A percentile compares a stretch with the other conserved stretches of the same genome.
phyloP scores from a whole-genome alignment of 179 eudicot genomes.

The Vitellaria paradoxa region DNA sequence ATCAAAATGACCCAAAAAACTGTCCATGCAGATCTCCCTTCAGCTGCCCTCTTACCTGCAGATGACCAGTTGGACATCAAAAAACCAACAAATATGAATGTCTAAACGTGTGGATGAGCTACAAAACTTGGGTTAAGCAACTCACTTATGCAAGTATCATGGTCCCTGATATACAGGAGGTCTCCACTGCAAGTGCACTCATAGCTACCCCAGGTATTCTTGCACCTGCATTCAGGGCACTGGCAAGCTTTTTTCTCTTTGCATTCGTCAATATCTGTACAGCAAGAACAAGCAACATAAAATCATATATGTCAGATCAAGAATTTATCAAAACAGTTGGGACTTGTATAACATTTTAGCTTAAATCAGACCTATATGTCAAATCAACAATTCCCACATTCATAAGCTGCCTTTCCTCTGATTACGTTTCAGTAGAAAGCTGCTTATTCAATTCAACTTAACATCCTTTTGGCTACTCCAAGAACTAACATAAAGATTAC shows the following conservation, averaged over 20 bases:
- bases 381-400: background rate
- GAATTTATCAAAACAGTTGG: background rate
- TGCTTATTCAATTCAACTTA: background rate
- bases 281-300: background rate
- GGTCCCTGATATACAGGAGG: conserved; percentile 86
- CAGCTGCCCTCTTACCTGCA: conserved; percentile 69
- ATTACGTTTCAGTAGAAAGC: background rate
- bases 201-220: conserved; percentile 97
- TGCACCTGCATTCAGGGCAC: conserved; percentile 94
- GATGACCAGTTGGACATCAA: conserved; percentile 12
- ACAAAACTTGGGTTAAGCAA: background rate
- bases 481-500: background rate
- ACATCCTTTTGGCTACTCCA: background rate
- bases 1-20: conserved; percentile 75
- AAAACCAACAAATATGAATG: background rate
- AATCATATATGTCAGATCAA: background rate
- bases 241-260: conserved; percentile 87
- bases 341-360: background rate
- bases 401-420: background rate
- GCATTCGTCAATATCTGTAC: conserved; percentile 91
- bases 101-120: background rate
- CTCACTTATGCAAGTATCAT: conserved; percentile 97
- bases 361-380: background rate
- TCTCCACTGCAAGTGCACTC: conserved; percentile 80
- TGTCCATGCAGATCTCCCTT: conserved; percentile 68